A percentile compares a stretch with the other conserved stretches of the same genome.
Evolutionary conservation across 345 rosid genomes (phyloP).

Genomic region (Cochlearia excelsa): DNA sequence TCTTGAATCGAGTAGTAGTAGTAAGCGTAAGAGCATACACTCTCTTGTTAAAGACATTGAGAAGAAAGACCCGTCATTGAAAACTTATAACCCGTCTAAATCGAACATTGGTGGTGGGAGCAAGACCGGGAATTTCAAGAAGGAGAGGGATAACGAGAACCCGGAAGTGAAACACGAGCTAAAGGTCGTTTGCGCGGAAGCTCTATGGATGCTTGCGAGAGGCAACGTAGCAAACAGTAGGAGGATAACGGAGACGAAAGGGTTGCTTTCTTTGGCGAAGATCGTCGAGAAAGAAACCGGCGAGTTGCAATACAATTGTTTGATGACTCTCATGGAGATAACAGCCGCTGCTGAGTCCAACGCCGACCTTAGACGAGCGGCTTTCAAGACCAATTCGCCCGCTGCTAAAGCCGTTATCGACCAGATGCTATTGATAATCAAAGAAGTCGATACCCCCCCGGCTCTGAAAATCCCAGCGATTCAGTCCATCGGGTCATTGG

Average conservation of each 20-base stretch:
- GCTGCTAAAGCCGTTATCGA: constrained; percentile 90
- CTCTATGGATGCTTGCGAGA: constrained; percentile 82
- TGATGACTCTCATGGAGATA: constrained; percentile 85
- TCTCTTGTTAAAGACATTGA: constrained; percentile 64
- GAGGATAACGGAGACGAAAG: constrained; percentile 86
- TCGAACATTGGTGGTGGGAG: constrained; percentile 43
- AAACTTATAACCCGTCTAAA: constrained; percentile 43
- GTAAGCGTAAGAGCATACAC: constrained; percentile 65
- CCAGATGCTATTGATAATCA: constrained; percentile 66
- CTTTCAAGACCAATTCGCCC: constrained; percentile 77
- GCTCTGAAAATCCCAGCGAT: constrained; percentile 60
- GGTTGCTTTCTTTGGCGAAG: constrained; percentile 84
- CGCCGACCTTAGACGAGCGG: constrained; percentile 72
- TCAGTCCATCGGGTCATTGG: constrained; percentile 70
- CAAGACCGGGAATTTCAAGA: constrained; percentile 43
- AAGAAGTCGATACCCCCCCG: constrained; percentile 47
- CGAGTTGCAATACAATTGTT: constrained; percentile 66
- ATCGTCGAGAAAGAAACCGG: constrained; percentile 68
- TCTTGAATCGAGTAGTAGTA: constrained; percentile 27
- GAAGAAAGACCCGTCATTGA: constrained; percentile 20
- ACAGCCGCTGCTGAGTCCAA: constrained; percentile 70
- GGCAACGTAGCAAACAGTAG: constrained; percentile 66
- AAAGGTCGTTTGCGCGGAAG: constrained; percentile 64
- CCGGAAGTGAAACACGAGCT: constrained; percentile 59
- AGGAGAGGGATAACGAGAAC: constrained; percentile 68